phyloP scores from a whole-genome alignment of 208 protist species.

The Porcisia deanei region DNA sequence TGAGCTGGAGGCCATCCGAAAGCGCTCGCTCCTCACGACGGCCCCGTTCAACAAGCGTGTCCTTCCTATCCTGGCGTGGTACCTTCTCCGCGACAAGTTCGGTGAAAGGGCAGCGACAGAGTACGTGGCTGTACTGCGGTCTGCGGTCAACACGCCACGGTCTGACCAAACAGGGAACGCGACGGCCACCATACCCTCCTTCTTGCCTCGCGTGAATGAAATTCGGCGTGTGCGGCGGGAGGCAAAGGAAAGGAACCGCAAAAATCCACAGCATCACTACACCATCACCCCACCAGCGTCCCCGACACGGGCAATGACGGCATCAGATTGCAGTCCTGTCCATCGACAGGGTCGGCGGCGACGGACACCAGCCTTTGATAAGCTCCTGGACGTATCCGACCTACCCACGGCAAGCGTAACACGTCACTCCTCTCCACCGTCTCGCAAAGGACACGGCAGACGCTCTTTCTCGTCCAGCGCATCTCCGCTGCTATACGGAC shows the following conservation, averaged over 20 bases:
- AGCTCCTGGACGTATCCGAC: constrained; percentile 22
- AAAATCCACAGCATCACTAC: constrained; percentile 31
- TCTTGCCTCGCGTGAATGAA: constrained; percentile 42
- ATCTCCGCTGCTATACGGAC: constrained; percentile 16
- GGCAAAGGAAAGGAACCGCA: constrained; percentile 21
- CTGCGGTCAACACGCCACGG: constrained; percentile 1
- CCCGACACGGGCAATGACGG: background rate
- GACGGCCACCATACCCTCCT: constrained; percentile 15
- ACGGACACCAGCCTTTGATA: constrained; percentile 12
- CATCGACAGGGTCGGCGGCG: constrained; percentile 1
- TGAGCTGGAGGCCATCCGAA: constrained; percentile 52
- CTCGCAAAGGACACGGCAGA: background rate
- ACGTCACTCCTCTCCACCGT: background rate
- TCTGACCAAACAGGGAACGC: constrained; percentile 2
- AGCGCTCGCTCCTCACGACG: constrained; percentile 41
- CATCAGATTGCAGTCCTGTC: background rate
- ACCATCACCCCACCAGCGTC: constrained; percentile 22
- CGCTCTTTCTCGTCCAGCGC: background rate
- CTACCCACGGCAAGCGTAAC: constrained; percentile 7
- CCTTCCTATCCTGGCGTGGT: constrained; percentile 47
- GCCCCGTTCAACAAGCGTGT: constrained; percentile 49
- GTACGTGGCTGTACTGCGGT: constrained; percentile 30
- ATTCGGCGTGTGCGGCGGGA: constrained; percentile 32
- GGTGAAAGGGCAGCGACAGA: constrained; percentile 26
- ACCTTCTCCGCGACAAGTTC: constrained; percentile 43